Conservation (phyloP, 768 basidiomycete genomes). For the Mycena maculata region DNA sequence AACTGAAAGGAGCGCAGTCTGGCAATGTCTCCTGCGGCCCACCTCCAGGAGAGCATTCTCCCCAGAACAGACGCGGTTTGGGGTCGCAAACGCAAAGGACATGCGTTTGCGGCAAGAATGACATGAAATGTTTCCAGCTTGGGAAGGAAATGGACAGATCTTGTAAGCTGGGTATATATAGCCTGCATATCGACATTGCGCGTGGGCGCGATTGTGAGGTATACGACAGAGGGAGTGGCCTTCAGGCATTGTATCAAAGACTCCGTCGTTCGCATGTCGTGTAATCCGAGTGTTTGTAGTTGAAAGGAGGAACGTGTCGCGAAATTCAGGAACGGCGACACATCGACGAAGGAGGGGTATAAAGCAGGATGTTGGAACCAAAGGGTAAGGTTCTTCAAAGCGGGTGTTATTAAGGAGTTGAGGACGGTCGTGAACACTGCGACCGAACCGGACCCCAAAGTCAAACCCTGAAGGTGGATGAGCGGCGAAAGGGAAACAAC, state of each 20-base stretch:
- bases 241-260: not conserved
- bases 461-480: constrained; percentile 2
- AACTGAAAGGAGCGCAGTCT: constrained; percentile 13
- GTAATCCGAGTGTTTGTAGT: not conserved
- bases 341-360: no score
- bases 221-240: not conserved
- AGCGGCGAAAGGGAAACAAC: not conserved
- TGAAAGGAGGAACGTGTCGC: constrained; percentile 3
- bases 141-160: not conserved
- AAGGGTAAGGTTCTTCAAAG: constrained; percentile 7
- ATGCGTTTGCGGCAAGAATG: not conserved
- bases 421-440: not conserved
- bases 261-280: not conserved
- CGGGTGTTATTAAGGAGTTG: not conserved
- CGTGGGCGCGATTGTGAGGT: not conserved
- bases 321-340: not conserved
- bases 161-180: not conserved
- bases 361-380: not conserved
- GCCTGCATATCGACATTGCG: not conserved
- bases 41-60: constrained; percentile 7
- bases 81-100: not conserved
- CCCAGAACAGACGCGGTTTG: not conserved
- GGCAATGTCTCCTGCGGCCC: not conserved
- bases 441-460: not conserved
- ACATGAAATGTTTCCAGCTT: constrained; percentile 1